phyloP scores from a whole-genome alignment of 2,329 filamentous ascomycete species.

The Exophiala aquamarina region DNA sequence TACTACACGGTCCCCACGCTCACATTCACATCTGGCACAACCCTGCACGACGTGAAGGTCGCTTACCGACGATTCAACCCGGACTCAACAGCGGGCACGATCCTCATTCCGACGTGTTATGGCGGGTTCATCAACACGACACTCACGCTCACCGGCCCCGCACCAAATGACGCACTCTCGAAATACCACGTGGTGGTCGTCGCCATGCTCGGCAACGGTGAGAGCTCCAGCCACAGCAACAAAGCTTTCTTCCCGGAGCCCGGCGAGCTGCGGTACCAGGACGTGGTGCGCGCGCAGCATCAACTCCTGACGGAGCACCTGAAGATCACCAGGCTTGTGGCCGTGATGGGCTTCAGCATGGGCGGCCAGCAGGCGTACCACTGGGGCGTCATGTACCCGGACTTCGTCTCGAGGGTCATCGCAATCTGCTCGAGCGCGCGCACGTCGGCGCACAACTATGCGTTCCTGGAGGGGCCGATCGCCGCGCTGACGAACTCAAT shows the following conservation, averaged over 20 bases:
- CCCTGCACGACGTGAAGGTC: conserved; percentile 33
- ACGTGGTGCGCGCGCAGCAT: conserved; percentile 46
- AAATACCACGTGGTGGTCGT: conserved; percentile 47
- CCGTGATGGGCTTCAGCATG: conserved; percentile 52
- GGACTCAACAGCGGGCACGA: conserved; percentile 36
- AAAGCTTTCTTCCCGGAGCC: conserved; percentile 38
- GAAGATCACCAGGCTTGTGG: conserved; percentile 37
- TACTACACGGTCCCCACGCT: conserved; percentile 39
- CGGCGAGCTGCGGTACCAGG: conserved; percentile 40
- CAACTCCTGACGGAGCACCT: conserved; percentile 40
- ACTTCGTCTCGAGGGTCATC: conserved; percentile 40
- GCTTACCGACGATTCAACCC: conserved; percentile 47
- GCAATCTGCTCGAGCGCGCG: conserved; percentile 48
- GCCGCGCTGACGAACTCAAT: conserved; percentile 41
- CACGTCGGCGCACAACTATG: conserved; percentile 49
- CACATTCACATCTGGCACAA: conserved; percentile 38
- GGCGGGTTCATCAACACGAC: conserved; percentile 53
- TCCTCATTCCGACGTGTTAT: conserved; percentile 57
- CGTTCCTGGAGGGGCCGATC: conserved; percentile 50
- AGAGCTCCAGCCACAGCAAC: conserved; percentile 51
- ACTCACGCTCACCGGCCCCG: conserved; percentile 43
- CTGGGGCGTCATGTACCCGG: conserved; percentile 47
- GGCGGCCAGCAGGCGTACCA: conserved; percentile 51
- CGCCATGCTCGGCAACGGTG: conserved; percentile 50
- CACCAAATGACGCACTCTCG: conserved; percentile 35